These are phyloP conservation scores for Vanrija sp. DNA, from an alignment of 1,284 basidiomycete species.

Conservation along the genomic window DNA sequence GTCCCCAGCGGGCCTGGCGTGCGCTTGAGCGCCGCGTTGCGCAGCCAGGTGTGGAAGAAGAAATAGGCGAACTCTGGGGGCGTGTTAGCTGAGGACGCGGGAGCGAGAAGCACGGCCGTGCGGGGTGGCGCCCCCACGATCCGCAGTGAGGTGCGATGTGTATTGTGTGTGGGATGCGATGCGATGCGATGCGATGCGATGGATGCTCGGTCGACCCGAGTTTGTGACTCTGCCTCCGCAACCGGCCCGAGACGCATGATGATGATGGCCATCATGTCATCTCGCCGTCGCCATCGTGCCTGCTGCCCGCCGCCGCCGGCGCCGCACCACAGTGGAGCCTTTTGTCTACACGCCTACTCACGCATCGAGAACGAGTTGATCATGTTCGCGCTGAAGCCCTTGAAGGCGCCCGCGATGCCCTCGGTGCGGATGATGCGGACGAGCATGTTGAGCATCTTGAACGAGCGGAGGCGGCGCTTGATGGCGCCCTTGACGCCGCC, in stretches of 20 bases:
- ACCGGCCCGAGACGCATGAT: no score
- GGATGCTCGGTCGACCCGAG: not conserved
- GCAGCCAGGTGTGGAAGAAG: conserved; percentile 94
- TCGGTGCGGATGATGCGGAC: conserved; percentile 70
- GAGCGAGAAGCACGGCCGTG: conserved; percentile 25
- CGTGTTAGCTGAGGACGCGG: no score
- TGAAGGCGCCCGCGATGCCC: conserved; percentile 77
- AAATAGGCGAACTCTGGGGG: conserved; percentile 93
- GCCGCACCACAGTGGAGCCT: no score
- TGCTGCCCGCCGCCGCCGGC: not conserved
- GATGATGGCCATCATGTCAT: no score
- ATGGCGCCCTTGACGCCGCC: conserved; percentile 35
- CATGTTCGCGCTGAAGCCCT: conserved; percentile 95
- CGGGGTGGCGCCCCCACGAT: not conserved
- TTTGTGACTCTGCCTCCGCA: no score
- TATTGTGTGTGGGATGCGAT: not conserved
- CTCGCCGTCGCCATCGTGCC: no score
- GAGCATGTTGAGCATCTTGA: conserved; percentile 60
- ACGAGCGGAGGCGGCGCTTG: conserved; percentile 30
- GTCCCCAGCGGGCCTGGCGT: conserved; percentile 61
- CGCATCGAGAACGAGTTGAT: conserved; percentile 95
- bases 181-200: not conserved
- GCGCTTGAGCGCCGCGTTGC: conserved; percentile 50
- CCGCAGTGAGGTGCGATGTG: not conserved
- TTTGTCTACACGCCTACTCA: conserved; percentile 52